Base-by-base conservation (phyloP, 108 stramenopile species). In the Seminavis robusta region DNA sequence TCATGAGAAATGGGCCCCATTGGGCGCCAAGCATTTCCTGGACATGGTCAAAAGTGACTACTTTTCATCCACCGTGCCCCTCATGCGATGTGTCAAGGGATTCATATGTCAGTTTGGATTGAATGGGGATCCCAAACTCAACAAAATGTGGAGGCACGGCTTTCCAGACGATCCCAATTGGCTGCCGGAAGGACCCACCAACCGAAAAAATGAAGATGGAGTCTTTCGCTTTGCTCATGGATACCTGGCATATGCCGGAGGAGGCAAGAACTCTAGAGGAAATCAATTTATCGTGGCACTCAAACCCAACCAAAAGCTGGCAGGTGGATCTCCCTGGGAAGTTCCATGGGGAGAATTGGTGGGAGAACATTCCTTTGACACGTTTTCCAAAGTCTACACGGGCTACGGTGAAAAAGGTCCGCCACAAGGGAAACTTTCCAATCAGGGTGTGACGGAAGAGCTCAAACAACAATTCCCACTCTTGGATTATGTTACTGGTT, bases 61-160 rank as follows among this genome's bases (percentile, higher is more conserved):
- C 69, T 93, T 92, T 63, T 54, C 59, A 4, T 37, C 53, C 21
- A 19, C 17, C 5, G 86, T 92, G 16, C 83, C 91, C 1, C 32
- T 95, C 21, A 90, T 93, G 81, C 77, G 94, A 47, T 88, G 88
- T 56, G 53, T 92, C 21, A 49, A 74, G 5, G 63, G 69, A 23
- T 94, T 94, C 45, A 29, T 94, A 4, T 90, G 88, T 54, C 94
- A 95, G 46, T 93, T 93, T 66, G 94, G 94, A 20, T 67, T 95
- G 21, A 61, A 80, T 29, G 78, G 81, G 0, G 36, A 59, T 25
- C 66, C 45, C 23, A 71, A 71, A 49, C 27, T 52, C 4, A 84
- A 69, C 23, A 36, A 52, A 19, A 44, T 61, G 23, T 29, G 39
- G 19, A 50, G n/a, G n/a, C n/a, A n/a, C n/a, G n/a, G n/a, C n/a